Conservation (phyloP, 169 alveolate species). For the Eimeria necatrix region DNA sequence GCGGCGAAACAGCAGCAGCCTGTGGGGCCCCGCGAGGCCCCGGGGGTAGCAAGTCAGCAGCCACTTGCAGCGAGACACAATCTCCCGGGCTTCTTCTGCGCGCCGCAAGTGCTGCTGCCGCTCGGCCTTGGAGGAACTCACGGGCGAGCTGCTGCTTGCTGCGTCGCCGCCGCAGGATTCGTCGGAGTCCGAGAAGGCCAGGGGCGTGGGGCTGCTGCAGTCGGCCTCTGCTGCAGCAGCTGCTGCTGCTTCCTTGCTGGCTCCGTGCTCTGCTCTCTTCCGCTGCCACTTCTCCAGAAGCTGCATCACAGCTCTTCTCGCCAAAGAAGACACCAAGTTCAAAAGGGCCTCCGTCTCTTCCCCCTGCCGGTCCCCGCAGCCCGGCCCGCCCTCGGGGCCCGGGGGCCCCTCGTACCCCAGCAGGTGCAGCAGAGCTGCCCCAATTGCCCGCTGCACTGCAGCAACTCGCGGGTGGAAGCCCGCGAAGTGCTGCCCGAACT, state of each 20-base stretch:
- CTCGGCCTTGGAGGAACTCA: neutral
- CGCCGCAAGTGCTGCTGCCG: slow-evolving; percentile 56
- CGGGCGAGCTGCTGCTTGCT: slow-evolving; percentile 26
- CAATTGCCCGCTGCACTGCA: slow-evolving; percentile 66
- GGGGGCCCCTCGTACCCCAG: slow-evolving; percentile 47
- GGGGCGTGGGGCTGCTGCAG: neutral
- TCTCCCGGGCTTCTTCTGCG: slow-evolving; percentile 29
- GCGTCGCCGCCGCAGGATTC: neutral
- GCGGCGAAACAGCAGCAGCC: neutral
- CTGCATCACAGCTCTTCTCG: slow-evolving; percentile 64
- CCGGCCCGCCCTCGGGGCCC: neutral
- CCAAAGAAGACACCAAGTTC: slow-evolving; percentile 42
- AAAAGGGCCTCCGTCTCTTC: neutral
- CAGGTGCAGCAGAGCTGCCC: slow-evolving; percentile 69
- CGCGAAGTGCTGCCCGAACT: slow-evolving; percentile 1
- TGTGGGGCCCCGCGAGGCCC: slow-evolving; percentile 53
- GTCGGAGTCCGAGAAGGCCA: neutral
- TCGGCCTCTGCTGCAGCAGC: neutral
- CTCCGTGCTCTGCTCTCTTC: neutral
- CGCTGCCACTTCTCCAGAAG: slow-evolving; percentile 74
- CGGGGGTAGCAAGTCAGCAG: slow-evolving; percentile 58
- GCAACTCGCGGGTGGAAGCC: slow-evolving; percentile 75
- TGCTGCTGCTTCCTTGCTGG: neutral
- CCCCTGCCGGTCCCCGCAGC: neutral
- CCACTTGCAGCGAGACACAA: slow-evolving; percentile 68